phyloP scores from a whole-genome alignment of 2,329 filamentous ascomycete genomes.

The Pseudocercospora musae region DNA sequence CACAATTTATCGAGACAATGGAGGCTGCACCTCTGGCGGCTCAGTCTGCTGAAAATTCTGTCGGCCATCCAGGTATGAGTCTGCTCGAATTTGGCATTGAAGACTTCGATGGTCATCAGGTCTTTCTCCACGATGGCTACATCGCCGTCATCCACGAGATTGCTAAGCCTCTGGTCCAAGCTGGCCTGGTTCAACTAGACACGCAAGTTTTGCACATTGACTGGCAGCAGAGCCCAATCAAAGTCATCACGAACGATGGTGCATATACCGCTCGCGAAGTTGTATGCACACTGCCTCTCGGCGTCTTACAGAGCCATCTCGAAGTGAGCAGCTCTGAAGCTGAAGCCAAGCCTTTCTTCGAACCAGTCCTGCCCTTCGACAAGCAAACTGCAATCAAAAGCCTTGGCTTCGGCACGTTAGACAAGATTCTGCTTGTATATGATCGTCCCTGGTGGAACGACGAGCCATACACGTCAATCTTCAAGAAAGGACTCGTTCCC shows the following conservation, averaged over 20 bases:
- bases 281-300: conserved; percentile 26
- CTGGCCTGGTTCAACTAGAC: conserved; percentile 11
- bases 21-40: conserved; percentile 27
- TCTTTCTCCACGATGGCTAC: conserved; percentile 29
- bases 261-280: conserved; percentile 20
- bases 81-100: conserved; percentile 28
- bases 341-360: conserved; percentile 14
- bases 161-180: conserved; percentile 17
- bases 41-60: conserved; percentile 23
- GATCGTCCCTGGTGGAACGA: conserved; percentile 23
- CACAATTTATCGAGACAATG: conserved; percentile 27
- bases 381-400: conserved; percentile 16
- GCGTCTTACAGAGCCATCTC: conserved; percentile 21
- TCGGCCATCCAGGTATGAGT: conserved; percentile 17
- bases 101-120: conserved; percentile 29
- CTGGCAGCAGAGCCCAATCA: conserved; percentile 19
- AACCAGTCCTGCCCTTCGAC: conserved; percentile 17
- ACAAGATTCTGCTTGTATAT: conserved; percentile 28
- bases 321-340: neutral
- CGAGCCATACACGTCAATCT: conserved; percentile 21
- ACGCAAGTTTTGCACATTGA: conserved; percentile 16
- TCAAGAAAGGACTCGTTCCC: conserved; percentile 15
- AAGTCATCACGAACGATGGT: conserved; percentile 13
- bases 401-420: conserved; percentile 28
- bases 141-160: conserved; percentile 23